These are phyloP conservation scores for Alternaria infectoria DNA, from an alignment of 2,329 filamentous ascomycete genomes.

Conservation along the genomic window DNA sequence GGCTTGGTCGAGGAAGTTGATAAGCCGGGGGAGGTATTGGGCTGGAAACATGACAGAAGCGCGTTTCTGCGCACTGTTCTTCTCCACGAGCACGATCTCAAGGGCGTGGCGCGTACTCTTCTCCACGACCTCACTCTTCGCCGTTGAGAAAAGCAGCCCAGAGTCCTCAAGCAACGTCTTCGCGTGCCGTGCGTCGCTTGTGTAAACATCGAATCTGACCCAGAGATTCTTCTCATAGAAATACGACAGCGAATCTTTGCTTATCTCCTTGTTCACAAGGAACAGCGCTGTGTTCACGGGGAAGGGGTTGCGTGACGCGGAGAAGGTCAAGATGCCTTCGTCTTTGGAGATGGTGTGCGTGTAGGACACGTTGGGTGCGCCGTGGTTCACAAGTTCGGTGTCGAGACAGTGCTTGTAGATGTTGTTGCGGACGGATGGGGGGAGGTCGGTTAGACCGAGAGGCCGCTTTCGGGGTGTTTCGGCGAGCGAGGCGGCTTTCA, in stretches of 20 bases:
- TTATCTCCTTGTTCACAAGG: constrained; percentile 34
- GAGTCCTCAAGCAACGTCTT: constrained; percentile 42
- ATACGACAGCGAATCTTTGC: constrained; percentile 28
- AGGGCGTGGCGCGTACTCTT: constrained; percentile 28
- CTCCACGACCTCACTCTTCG: constrained; percentile 12
- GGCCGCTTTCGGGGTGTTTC: constrained; percentile 27
- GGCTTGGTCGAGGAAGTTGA: constrained; percentile 43
- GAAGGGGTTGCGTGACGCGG: constrained; percentile 37
- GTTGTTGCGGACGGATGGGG: constrained; percentile 37
- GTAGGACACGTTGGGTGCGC: constrained; percentile 39
- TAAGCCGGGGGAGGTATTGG: constrained; percentile 43
- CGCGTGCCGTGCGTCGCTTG: constrained; percentile 36
- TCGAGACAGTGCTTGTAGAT: constrained; percentile 45
- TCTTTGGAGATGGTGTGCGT: constrained; percentile 27
- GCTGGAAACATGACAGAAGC: constrained; percentile 42
- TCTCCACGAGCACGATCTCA: constrained; percentile 38
- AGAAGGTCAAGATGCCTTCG: constrained; percentile 32
- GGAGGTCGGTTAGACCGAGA: constrained; percentile 31
- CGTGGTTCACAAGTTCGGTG: constrained; percentile 42
- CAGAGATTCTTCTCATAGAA: constrained; percentile 45
- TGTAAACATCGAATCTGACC: constrained; percentile 34
- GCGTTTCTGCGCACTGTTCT: constrained; percentile 34
- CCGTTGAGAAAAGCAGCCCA: constrained; percentile 36
- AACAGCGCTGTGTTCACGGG: constrained; percentile 34
- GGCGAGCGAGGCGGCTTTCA: constrained; percentile 19